A percentile compares a stretch with the other conserved stretches of the same genome.
phyloP scores from a whole-genome alignment of 2,329 filamentous ascomycete genomes.

The Cytospora piceae region DNA sequence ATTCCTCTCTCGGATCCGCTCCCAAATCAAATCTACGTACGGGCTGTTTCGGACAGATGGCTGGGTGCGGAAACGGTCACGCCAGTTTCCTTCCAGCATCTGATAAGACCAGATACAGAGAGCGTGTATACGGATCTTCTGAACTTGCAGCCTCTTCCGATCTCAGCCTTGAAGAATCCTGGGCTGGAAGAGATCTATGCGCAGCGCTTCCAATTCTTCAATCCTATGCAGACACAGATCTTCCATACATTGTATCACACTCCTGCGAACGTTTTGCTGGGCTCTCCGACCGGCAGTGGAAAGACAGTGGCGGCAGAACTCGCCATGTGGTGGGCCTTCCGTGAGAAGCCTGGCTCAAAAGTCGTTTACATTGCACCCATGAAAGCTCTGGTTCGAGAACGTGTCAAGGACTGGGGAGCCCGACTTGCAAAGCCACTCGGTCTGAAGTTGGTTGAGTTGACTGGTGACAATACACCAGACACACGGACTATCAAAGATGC shows the following conservation, averaged over 20 bases:
- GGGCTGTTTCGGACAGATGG: conserved; percentile 94
- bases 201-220: conserved; percentile 92
- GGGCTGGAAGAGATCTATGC: conserved; percentile 86
- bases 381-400: conserved; percentile 96
- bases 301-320: conserved; percentile 96
- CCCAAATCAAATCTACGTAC: conserved; percentile 93
- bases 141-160: conserved; percentile 85
- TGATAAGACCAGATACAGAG: conserved; percentile 96
- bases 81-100: conserved; percentile 94
- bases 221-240: conserved; percentile 98
- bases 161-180: conserved; percentile 85
- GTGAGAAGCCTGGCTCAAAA: conserved; percentile 91
- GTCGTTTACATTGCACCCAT: conserved; percentile 99
- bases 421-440: conserved; percentile 83
- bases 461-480: conserved; percentile 96
- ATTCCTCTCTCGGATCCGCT: conserved; percentile 93
- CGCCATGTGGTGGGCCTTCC: conserved; percentile 99
- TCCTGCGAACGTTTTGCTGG: conserved; percentile 85
- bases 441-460: conserved; percentile 90
- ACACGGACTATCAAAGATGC: conserved; percentile 93
- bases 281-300: conserved; percentile 94
- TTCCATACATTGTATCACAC: conserved; percentile 98
- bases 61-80: conserved; percentile 94
- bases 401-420: conserved; percentile 91
- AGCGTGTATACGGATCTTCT: conserved; percentile 95